These are phyloP conservation scores for Apostasia ramifera DNA, from an alignment of 106 monocot genomes.

Conservation along the genomic window DNA sequence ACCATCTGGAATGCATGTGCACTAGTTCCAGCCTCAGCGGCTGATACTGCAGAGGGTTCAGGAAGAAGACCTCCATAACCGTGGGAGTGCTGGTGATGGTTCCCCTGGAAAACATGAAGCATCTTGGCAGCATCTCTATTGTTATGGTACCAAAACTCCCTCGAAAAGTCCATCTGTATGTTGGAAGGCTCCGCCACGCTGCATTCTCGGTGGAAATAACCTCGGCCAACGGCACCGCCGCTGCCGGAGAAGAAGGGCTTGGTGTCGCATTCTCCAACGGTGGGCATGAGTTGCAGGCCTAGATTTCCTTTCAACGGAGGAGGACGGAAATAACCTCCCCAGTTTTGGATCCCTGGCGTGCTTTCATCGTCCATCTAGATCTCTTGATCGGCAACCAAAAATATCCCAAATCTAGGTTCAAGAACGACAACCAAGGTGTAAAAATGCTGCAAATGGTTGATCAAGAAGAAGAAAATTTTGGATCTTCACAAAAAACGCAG, in stretches of 20 bases:
- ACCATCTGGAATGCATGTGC: conserved; percentile 26
- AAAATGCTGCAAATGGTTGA: background rate
- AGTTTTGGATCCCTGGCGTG: conserved; percentile 33
- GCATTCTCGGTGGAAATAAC: conserved; percentile 22
- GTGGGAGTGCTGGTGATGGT: conserved; percentile 5
- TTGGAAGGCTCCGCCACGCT: conserved; percentile 6
- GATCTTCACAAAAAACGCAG: too few relatives aligned
- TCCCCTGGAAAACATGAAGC: conserved; percentile 9
- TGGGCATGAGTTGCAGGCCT: conserved; percentile 62
- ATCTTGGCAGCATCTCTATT: conserved; percentile 19
- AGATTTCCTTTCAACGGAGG: conserved; percentile 30
- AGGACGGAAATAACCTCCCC: conserved; percentile 44
- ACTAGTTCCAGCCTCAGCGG: conserved; percentile 1
- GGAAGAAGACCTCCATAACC: background rate
- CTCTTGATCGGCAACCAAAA: background rate
- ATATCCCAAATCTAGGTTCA: too few relatives aligned
- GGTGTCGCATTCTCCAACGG: conserved; percentile 31
- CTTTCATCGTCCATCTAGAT: conserved; percentile 57
- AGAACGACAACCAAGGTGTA: background rate
- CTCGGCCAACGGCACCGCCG: background rate
- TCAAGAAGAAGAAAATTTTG: background rate
- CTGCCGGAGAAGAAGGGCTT: conserved; percentile 31
- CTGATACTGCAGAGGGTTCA: background rate
- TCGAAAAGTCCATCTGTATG: conserved; percentile 20
- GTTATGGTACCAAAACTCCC: conserved; percentile 26